Base-by-base conservation (phyloP, 164 flowering plant genomes). In the Platanus orientalis region DNA sequence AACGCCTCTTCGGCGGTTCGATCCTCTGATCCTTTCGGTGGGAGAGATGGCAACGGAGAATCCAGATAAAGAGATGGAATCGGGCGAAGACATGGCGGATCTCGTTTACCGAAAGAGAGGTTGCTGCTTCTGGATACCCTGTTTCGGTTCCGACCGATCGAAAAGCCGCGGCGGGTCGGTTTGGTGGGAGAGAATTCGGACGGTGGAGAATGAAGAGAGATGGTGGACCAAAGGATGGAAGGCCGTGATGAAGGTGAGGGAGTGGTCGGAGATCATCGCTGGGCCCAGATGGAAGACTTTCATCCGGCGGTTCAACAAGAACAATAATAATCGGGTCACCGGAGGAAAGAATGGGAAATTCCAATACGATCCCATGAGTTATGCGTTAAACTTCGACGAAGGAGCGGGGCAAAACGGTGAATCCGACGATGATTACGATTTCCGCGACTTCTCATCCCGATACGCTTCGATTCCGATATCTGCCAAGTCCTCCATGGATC, bases 251-350 rank as follows among this genome's bases (percentile, higher is more conserved):
- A 77, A 68, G 65, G 19, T 77, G 2, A 58, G 83, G 21, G 83
- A 78, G 59, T 83, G 87, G 87, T 78, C 83, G 44, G 84, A 82
- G 65, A 56, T 80, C 32, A 67, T 69, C 6, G 83, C 83, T 0
- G 80, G 81, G 0, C 87, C 86, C 19, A 69, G 63, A 28, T 79
- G 84, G 87, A 83, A 83, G 73, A 79, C 84, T 0, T 83, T 83
- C 54, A 79, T 80, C 16, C 72, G 83, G 26, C 68, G 77, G 54
- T 79, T 80, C 62, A 63, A 71, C 17, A 65, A 49, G 61, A 75
- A 69, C 36, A 58, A 48, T 7, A 5, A 7, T 3, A 3, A 13
- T 56, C 10, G 63, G 2, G 51, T 53, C 19, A 19, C 39, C 3
- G 55, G 45, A 0, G 49, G 34, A 12, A 53, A 28, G 65, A 14